phyloP scores from a whole-genome alignment of 495 filamentous ascomycete genomes.

The Lindgomyces ingoldianus region DNA sequence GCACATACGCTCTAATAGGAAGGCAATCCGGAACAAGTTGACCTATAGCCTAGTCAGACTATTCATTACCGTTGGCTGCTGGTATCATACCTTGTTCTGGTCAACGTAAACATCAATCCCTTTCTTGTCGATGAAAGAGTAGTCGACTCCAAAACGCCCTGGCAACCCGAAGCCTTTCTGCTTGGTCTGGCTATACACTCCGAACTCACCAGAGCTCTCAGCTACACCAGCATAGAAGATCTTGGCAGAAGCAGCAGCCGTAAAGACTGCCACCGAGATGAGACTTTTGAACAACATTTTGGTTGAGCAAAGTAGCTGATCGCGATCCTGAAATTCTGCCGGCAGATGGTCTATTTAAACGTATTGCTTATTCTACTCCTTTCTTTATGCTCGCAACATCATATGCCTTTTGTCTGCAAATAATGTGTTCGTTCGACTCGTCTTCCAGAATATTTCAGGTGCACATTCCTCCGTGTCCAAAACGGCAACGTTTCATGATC shows the following conservation, averaged over 20 bases:
- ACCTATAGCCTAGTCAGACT: slow-evolving; percentile 24
- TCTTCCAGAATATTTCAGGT: slow-evolving; percentile 2
- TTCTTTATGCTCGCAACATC: background rate
- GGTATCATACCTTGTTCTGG: slow-evolving; percentile 43
- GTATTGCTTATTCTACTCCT: background rate
- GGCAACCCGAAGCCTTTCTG: slow-evolving; percentile 52
- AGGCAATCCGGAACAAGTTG: slow-evolving; percentile 57
- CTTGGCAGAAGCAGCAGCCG: slow-evolving; percentile 48
- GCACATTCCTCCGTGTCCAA: background rate
- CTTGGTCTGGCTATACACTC: slow-evolving; percentile 48
- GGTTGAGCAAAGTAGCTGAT: background rate
- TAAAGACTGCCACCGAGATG: slow-evolving; percentile 30
- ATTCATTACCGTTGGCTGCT: background rate
- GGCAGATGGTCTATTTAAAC: background rate
- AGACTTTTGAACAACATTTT: slow-evolving; percentile 35
- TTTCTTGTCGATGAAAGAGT: slow-evolving; percentile 53
- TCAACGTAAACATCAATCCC: slow-evolving; percentile 53
- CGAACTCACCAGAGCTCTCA: slow-evolving; percentile 57
- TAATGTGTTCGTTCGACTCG: background rate
- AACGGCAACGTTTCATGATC: slow-evolving; percentile 6
- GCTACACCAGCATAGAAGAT: slow-evolving; percentile 58
- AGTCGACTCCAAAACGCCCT: slow-evolving; percentile 54
- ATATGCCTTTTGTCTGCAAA: background rate
- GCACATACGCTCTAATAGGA: slow-evolving; percentile 58
- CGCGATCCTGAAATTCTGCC: background rate